phyloP scores from a whole-genome alignment of 2,329 filamentous ascomycete genomes.

The Fusarium cyanostomum region DNA sequence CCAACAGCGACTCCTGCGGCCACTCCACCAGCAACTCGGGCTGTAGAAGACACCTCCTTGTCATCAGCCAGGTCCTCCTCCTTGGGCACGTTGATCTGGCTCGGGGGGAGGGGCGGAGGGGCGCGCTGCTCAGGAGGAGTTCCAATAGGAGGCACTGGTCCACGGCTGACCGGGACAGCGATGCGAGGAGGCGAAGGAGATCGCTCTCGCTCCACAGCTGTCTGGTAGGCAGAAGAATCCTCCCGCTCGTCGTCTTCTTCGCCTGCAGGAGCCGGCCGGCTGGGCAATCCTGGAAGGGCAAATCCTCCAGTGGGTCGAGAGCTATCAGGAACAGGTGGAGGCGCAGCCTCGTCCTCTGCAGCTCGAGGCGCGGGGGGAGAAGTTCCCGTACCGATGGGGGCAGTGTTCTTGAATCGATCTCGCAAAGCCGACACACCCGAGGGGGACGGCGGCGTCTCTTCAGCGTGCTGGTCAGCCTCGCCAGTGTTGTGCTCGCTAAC shows the following conservation, averaged over 20 bases:
- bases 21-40: conserved; percentile 67
- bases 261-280: conserved; percentile 62
- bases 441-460: conserved; percentile 63
- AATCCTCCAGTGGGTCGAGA: conserved; percentile 80
- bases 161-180: conserved; percentile 83
- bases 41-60: conserved; percentile 65
- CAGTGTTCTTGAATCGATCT: conserved; percentile 83
- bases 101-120: conserved; percentile 69
- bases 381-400: conserved; percentile 69
- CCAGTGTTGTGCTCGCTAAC: conserved; percentile 71
- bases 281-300: conserved; percentile 80
- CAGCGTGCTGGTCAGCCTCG: conserved; percentile 54
- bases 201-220: conserved; percentile 56
- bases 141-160: conserved; percentile 62
- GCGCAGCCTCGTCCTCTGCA: conserved; percentile 59
- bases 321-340: conserved; percentile 60
- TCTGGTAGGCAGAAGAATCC: conserved; percentile 54
- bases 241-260: conserved; percentile 61
- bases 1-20: conserved; percentile 52
- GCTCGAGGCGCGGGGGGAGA: conserved; percentile 50
- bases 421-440: conserved; percentile 76
- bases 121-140: conserved; percentile 60
- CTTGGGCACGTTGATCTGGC: conserved; percentile 70
- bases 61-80: conserved; percentile 74
- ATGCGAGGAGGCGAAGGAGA: conserved; percentile 80